Evolutionary conservation across 2,329 filamentous ascomycete genomes (phyloP), one percentile per base, ranked within the genome.

Genomic region (Neonectria magnoliae): DNA sequence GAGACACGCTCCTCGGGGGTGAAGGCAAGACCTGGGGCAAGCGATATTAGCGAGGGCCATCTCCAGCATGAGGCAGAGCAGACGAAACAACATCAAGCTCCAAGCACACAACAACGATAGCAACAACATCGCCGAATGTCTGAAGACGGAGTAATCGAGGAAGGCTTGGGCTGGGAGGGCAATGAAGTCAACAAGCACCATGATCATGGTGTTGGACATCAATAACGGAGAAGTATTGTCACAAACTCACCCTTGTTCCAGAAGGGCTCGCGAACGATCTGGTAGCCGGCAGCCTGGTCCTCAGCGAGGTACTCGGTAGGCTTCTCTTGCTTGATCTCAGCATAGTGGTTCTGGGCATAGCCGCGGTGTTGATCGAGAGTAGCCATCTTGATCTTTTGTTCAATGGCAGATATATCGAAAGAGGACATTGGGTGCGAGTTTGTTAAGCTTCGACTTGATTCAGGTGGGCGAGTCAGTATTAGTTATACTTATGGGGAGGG

Each of bases 211-310:
- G 51, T 57, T 56, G 27, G 56, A 56, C 62, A 67, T 64, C 57
- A 66, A 61, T 50, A 57, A 42, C 14, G 57, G 45, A 65, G 31
- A 53, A 47, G 53, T 50, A 51, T 7, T 7, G 38, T 13, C 51
- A 47, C 57, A 57, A 60, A 77, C 79, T 75, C 80, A 89, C 88
- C 88, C 82, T 89, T 90, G 75, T 90, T 90, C 87, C 87, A 90
- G 53, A 86, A 81, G 66, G 88, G 87, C 76, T 90, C 86, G 56
- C 83, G 80, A 62, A 90, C 81, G 62, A 90, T 80, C 78, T 90
- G 88, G 76, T 88, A 88, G 69, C 88, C 88, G 65, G 80, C 80
- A 67, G 88, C 88, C 70, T 83, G 78, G 60, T 79, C 76, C 73
- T 87, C 78, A 51, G 82, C 68, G 53, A 87, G 71, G 75, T 89